Evolutionary conservation across 108 stramenopile genomes (phyloP).

Genomic region (Skeletonema costatum): DNA sequence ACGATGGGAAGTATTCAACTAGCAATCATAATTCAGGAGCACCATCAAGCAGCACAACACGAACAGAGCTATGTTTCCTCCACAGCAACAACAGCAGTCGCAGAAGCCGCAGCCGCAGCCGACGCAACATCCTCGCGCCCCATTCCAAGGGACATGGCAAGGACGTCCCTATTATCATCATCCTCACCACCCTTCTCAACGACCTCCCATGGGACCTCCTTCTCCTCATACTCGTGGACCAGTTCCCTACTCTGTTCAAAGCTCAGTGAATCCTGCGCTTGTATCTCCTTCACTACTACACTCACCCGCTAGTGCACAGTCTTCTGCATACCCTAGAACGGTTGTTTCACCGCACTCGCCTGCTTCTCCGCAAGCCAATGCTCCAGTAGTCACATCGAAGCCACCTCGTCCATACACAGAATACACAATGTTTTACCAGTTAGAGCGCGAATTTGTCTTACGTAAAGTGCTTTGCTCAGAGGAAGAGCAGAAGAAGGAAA

Average conservation of each 20-base stretch:
- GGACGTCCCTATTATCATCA: constrained; percentile 11
- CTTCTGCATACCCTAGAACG: neutral
- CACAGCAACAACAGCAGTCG: neutral
- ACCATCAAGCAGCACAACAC: neutral
- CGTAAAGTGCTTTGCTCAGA: constrained; percentile 25
- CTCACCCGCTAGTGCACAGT: neutral
- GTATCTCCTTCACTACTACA: constrained; percentile 1
- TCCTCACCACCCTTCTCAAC: constrained; percentile 6
- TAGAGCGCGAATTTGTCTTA: constrained; percentile 45
- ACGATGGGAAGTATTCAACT: neutral
- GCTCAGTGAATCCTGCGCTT: neutral
- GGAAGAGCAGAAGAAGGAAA: constrained; percentile 1
- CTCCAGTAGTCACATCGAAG: constrained; percentile 29
- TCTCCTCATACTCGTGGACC: constrained; percentile 4
- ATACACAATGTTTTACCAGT: constrained; percentile 52
- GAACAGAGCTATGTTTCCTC: neutral
- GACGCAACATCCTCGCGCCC: neutral
- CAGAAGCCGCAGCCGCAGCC: neutral
- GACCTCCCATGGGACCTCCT: constrained; percentile 5
- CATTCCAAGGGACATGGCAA: constrained; percentile 9
- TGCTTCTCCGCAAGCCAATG: neutral
- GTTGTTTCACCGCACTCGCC: constrained; percentile 4
- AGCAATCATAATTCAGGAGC: neutral
- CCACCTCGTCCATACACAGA: constrained; percentile 51
- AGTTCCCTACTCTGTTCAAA: neutral